These are phyloP conservation scores for Taiozyma sp. DNA, from an alignment of 1,139 yeast genomes.

Conservation along the genomic window DNA sequence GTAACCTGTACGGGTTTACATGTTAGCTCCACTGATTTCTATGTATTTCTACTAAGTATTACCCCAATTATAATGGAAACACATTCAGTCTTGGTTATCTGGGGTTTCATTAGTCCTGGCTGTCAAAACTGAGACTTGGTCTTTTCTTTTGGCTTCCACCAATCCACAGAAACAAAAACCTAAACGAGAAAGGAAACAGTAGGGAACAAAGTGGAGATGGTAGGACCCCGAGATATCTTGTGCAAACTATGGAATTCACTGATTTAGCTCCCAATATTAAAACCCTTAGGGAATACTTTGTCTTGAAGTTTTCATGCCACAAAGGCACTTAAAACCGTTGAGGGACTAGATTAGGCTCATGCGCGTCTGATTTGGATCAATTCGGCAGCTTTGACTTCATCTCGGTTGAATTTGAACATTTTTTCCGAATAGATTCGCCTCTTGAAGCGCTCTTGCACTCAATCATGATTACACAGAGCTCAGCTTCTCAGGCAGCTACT, in stretches of 20 bases:
- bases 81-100: not conserved
- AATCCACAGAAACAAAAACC: not conserved
- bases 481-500: not conserved
- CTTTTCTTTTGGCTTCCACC: not conserved
- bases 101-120: not conserved
- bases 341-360: not conserved
- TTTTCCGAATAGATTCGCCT: not conserved
- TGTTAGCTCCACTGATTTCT: too few relatives aligned
- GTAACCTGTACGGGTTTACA: too few relatives aligned
- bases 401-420: not conserved
- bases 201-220: not conserved
- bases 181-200: not conserved
- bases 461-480: not conserved
- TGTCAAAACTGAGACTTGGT: not conserved
- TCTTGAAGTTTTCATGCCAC: not conserved
- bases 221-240: not conserved
- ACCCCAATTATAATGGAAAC: not conserved
- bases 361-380: not conserved
- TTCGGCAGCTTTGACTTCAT: not conserved
- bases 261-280: not conserved
- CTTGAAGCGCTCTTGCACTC: not conserved
- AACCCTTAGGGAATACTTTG: not conserved
- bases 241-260: not conserved
- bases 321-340: not conserved
- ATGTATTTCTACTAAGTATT: not conserved